Percentiles rank a stretch among this genome's conserved stretches.
Evolutionary conservation across 2,329 filamentous ascomycete species (phyloP).

Genomic region (Fusarium fujikuroi): DNA sequence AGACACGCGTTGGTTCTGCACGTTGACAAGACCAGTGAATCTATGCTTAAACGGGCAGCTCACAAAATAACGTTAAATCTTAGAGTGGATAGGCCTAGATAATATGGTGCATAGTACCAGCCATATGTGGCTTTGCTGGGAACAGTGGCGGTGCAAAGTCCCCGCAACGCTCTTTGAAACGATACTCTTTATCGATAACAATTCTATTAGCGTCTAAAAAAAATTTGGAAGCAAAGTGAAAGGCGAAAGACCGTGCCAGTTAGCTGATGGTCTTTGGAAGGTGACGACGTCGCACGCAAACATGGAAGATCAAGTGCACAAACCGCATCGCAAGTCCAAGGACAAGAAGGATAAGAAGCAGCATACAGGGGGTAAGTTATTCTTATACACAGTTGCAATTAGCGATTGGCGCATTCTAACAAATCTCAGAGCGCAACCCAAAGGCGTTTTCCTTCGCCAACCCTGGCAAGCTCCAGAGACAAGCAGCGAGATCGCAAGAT

Average conservation of each 20-base stretch:
- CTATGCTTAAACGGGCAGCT: constrained; percentile 40
- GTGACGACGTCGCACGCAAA: constrained; percentile 49
- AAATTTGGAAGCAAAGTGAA: constrained; percentile 12
- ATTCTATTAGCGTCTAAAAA: not conserved
- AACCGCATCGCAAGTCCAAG: constrained; percentile 86
- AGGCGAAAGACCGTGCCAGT: constrained; percentile 19
- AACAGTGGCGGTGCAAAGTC: not conserved
- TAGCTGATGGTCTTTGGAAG: constrained; percentile 36
- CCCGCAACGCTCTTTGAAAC: not conserved
- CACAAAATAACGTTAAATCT: not conserved
- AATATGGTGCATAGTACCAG: not conserved
- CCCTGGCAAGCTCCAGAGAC: constrained; percentile 81
- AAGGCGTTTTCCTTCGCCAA: constrained; percentile 90
- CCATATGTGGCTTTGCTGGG: constrained; percentile 5
- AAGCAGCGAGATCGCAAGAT: constrained; percentile 78
- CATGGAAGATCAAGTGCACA: constrained; percentile 87
- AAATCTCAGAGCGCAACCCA: constrained; percentile 74
- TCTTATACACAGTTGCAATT: not conserved
- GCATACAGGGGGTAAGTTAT: constrained; percentile 45
- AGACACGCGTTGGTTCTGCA: constrained; percentile 17
- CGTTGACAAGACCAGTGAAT: not conserved
- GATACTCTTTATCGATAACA: constrained; percentile 37
- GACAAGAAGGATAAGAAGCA: constrained; percentile 79
- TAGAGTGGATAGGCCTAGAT: not conserved
- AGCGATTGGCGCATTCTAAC: constrained; percentile 38